Percentiles rank a stretch among this genome's conserved stretches.
phyloP scores from a whole-genome alignment of 805 yeast genomes.

The Ogataea corticis region DNA sequence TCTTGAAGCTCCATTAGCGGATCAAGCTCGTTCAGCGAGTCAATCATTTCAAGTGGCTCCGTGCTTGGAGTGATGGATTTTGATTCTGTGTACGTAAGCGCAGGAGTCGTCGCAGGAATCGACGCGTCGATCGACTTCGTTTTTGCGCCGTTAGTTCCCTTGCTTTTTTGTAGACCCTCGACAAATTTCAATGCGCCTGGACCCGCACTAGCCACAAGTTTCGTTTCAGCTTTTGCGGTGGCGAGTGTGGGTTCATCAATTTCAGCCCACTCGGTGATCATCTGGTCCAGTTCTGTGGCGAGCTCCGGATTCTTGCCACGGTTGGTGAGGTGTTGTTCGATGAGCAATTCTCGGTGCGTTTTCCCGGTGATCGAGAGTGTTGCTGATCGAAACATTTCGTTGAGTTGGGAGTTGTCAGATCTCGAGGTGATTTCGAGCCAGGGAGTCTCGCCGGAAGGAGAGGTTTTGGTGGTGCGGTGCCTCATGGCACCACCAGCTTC shows the following conservation, averaged over 20 bases:
- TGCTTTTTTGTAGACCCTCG: constrained; percentile 1
- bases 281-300: constrained; percentile 15
- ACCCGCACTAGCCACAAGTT: background rate
- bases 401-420: background rate
- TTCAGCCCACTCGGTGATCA: constrained; percentile 13
- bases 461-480: too few relatives aligned
- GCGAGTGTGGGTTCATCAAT: too few relatives aligned
- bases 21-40: too few relatives aligned
- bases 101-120: too few relatives aligned
- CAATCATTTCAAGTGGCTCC: too few relatives aligned
- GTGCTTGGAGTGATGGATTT: too few relatives aligned
- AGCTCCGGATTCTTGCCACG: constrained; percentile 20
- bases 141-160: background rate
- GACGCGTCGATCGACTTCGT: background rate
- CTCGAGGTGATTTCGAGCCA: too few relatives aligned
- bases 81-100: too few relatives aligned
- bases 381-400: constrained; percentile 12
- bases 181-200: background rate
- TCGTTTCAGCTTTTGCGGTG: background rate
- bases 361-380: constrained; percentile 21
- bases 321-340: constrained; percentile 17
- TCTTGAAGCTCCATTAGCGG: too few relatives aligned
- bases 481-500: too few relatives aligned
- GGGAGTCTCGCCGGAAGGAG: too few relatives aligned
- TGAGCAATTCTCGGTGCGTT: constrained; percentile 16